Base-by-base conservation (phyloP, 495 filamentous ascomycete genomes). In the Daldinia grandis region DNA sequence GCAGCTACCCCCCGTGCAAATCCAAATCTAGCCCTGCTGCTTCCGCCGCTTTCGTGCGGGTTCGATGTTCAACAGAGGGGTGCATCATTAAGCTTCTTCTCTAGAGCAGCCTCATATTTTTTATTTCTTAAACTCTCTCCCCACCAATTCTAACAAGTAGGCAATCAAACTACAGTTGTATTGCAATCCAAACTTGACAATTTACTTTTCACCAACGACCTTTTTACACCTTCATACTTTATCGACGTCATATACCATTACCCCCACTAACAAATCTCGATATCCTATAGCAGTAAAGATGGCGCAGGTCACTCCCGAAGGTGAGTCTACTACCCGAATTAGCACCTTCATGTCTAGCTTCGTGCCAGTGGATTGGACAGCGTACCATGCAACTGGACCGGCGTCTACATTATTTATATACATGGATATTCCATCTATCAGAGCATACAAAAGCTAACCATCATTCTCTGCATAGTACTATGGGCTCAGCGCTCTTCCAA, bases 401-500 rank as follows among this genome's bases (percentile, higher is more conserved):
- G 38, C 25, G 1, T 54, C 19, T 47, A 30, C 33, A 31, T 14
- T 27, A n/a, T 37, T 44, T 50, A 19, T 24, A 31, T 51, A 21
- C 30, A 31, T 47, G 49, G 49, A 28, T 30, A 53, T 53, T 53
- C 49, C 24, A 53, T 30, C 25, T 30, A 24, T 17, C 25, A 24
- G 5, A 53, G 49, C 15, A 53, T 47, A 28, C 49, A 4, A 55
- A 62, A 53, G 64, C 72, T 77, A 73, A 75, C 68, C 28, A 73
- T 58, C 33, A 59, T 17, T 51, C 53, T 25, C 4, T 44, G 4
- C 61, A 5, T 75, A 99, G 95, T 98, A 73, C 90, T 92, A 82
- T 99, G 95, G 95, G 95, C 95, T 31, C 95, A 99, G 84, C 95
- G 95, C 85, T 98, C 95, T 49, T 94, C 90, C 79, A 82, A 77